Evolutionary conservation across 2,329 filamentous ascomycete species (phyloP), one percentile per base, ranked within the genome.

Genomic region (Xylaria polymorpha): DNA sequence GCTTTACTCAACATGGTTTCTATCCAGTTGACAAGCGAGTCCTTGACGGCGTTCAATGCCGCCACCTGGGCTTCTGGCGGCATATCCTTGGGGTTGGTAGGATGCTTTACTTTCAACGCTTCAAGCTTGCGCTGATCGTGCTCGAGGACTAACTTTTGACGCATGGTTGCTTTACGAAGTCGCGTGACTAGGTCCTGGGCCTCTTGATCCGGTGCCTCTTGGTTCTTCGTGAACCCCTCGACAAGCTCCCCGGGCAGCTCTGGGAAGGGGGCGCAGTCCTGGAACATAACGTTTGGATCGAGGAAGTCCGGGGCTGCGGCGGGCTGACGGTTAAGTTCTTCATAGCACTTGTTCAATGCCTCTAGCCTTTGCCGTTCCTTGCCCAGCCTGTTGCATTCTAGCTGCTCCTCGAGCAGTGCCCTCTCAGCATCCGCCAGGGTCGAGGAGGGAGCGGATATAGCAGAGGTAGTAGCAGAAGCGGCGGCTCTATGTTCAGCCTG

Each of bases 11-110:
- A 79, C 76, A 91, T 90, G 5, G 80, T 81, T 77, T 91, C 89
- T 66, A 91, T 90, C 89, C 89, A 91, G 66, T 79, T 82, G 67
- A 91, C 91, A 60, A 91, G 82, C 70, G 88, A 86, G 61, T 86
- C 85, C 18, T 90, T 84, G 12, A 89, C 87, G 8, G 80, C 80
- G 50, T 83, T 84, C 10, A 91, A 79, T 15, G 89, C 89, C 57
- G 83, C 81, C 2, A 88, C 72, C 70, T 85, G 87, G 18, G 81
- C 77, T 62, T 75, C 72, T 15, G 79, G 77, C 12, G 76, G 73
- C 46, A 84, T 73, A 20, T 75, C 75, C 48, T 79, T 79, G 1
- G 81, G 79, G 9, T 80, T 77, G 50, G 77, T 74, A 20, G 81
- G 78, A 6, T 79, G 78, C 50, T 78, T 78, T 58, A 80, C 76